Evolutionary conservation across 768 basidiomycete species (phyloP).

Genomic region (Amanita molliuscula): DNA sequence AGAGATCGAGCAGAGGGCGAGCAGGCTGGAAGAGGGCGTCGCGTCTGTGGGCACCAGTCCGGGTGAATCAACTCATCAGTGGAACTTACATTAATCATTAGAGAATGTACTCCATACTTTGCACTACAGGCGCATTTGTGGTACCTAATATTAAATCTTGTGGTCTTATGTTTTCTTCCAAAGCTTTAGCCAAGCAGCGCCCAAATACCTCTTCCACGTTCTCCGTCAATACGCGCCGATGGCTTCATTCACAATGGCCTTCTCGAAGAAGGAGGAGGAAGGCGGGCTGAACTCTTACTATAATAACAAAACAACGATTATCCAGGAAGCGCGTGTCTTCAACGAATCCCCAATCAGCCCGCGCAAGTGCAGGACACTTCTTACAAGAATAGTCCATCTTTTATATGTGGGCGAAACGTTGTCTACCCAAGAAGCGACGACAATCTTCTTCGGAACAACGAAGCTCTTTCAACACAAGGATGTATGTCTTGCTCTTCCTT

Average conservation of each 20-base stretch:
- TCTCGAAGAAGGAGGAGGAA: slow-evolving; percentile 96
- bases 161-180: neutral
- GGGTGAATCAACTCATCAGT: slow-evolving; percentile 6
- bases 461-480: slow-evolving; percentile 99
- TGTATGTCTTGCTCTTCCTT: slow-evolving; percentile 40
- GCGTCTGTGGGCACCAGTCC: slow-evolving; percentile 24
- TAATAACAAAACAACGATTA: slow-evolving; percentile 96
- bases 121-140: slow-evolving; percentile 6
- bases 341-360: slow-evolving; percentile 99
- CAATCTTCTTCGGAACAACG: slow-evolving; percentile 96
- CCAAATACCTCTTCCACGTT: slow-evolving; percentile 2
- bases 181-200: neutral
- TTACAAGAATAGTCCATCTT: slow-evolving; percentile 94
- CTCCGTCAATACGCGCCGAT: slow-evolving; percentile 15
- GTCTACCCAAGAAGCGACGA: slow-evolving; percentile 91
- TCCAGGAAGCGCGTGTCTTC: slow-evolving; percentile 98
- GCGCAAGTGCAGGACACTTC: slow-evolving; percentile 89
- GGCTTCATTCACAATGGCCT: slow-evolving; percentile 55
- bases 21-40: slow-evolving; percentile 67
- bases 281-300: slow-evolving; percentile 85
- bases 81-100: slow-evolving; percentile 1
- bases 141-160: neutral
- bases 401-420: slow-evolving; percentile 95
- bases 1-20: slow-evolving; percentile 38
- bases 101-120: slow-evolving; percentile 4